These are phyloP conservation scores for Klebsormidium nitens DNA, from an alignment of 139 green algal genomes.

Conservation along the genomic window DNA sequence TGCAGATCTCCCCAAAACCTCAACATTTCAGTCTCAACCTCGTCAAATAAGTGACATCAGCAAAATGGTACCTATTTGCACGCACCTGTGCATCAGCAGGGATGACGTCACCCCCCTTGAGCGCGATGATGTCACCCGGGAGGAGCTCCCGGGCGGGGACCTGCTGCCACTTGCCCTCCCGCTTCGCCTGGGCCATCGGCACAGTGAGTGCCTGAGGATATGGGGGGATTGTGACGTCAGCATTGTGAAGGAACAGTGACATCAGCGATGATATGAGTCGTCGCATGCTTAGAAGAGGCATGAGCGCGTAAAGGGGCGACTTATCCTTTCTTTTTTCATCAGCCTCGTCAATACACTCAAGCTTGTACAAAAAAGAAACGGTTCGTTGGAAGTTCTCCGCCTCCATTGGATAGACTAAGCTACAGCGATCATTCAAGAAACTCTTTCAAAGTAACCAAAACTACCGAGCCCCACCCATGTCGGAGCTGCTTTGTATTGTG, in stretches of 20 bases:
- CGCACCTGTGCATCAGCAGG: slow-evolving; percentile 70
- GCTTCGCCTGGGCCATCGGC: slow-evolving; percentile 42
- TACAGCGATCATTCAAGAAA: too few species aligned
- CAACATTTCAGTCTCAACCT: too few species aligned
- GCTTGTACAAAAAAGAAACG: neutral
- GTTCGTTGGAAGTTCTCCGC: neutral
- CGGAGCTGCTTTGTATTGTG: too few species aligned
- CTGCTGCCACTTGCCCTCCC: slow-evolving; percentile 62
- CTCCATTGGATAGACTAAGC: too few species aligned
- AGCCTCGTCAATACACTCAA: neutral
- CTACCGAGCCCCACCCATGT: too few species aligned
- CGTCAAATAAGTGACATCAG: too few species aligned
- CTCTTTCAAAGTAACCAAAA: too few species aligned
- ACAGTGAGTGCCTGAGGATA: neutral
- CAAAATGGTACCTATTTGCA: too few species aligned
- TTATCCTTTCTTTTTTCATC: too few species aligned
- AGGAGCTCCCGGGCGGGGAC: slow-evolving; percentile 64
- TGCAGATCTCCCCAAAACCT: too few species aligned
- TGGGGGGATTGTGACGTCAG: neutral
- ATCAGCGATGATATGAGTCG: neutral
- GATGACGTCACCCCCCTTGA: slow-evolving; percentile 59
- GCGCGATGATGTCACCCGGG: slow-evolving; percentile 68
- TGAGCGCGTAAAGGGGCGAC: neutral
- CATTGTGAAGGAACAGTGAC: neutral
- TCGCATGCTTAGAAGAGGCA: neutral